Percentiles rank a stretch among this genome's conserved stretches.
Conservation (phyloP, 495 filamentous ascomycete species). For the Tuber magnatum region DNA sequence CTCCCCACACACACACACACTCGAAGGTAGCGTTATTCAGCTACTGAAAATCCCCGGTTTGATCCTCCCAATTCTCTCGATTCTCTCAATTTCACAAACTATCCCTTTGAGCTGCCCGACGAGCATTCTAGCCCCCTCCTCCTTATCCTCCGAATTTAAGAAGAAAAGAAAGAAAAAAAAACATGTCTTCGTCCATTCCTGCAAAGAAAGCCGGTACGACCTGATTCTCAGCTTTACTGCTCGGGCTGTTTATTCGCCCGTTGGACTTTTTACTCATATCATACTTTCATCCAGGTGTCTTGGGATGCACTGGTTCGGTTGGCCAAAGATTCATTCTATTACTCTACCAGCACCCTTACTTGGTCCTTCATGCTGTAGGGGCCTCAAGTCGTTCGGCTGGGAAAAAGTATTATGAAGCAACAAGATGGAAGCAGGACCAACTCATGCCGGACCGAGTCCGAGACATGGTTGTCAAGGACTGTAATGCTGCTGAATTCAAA, state of each 20-base stretch:
- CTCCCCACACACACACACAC: neutral
- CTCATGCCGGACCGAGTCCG: slow-evolving; percentile 61
- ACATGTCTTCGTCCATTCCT: neutral
- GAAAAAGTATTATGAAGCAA: slow-evolving; percentile 76
- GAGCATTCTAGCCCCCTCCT: neutral
- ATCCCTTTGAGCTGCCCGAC: neutral
- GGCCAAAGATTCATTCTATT: slow-evolving; percentile 81
- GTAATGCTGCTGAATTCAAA: slow-evolving; percentile 63
- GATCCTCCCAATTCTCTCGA: neutral
- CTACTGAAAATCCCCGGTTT: neutral
- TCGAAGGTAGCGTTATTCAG: neutral
- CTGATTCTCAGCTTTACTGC: neutral
- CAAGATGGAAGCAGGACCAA: slow-evolving; percentile 72
- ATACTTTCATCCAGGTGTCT: slow-evolving; percentile 46
- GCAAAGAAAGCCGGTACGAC: neutral
- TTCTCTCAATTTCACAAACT: neutral
- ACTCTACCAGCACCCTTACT: slow-evolving; percentile 68
- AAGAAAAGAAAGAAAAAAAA: neutral
- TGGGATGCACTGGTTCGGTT: slow-evolving; percentile 71
- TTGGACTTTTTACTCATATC: neutral
- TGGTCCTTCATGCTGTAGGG: slow-evolving; percentile 68
- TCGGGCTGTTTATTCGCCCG: neutral
- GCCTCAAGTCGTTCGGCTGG: slow-evolving; percentile 71
- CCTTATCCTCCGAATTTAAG: neutral
- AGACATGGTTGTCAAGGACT: slow-evolving; percentile 65